A percentile compares a stretch with the other conserved stretches of the same genome.
Evolutionary conservation across 768 basidiomycete genomes (phyloP).

Genomic region (Clathrus columnatus): DNA sequence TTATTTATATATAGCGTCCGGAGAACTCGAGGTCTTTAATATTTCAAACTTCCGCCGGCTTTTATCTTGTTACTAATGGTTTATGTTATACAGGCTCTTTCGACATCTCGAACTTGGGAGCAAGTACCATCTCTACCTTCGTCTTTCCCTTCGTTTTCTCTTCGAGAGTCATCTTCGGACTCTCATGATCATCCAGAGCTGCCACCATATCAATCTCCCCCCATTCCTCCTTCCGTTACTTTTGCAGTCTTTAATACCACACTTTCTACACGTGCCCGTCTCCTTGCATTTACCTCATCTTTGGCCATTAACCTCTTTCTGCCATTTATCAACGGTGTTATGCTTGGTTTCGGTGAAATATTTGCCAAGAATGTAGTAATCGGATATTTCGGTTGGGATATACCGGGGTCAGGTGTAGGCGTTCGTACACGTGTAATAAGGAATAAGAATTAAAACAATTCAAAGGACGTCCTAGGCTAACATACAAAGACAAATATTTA

Average conservation of each 20-base stretch:
- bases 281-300: constrained; percentile 60
- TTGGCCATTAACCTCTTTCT: constrained; percentile 77
- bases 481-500: too few species aligned
- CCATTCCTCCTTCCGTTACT: constrained; percentile 41
- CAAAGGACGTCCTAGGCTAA: too few species aligned
- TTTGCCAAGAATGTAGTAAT: constrained; percentile 42
- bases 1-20: too few species aligned
- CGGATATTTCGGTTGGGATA: constrained; percentile 22
- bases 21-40: too few species aligned
- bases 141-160: constrained; percentile 76
- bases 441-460: background rate
- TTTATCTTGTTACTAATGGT: background rate
- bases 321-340: constrained; percentile 89
- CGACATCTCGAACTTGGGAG: constrained; percentile 57
- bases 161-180: constrained; percentile 41
- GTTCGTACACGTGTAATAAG: constrained; percentile 7
- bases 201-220: constrained; percentile 16
- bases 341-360: constrained; percentile 95
- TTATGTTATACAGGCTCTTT: constrained; percentile 28
- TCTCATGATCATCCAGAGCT: constrained; percentile 15
- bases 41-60: too few species aligned
- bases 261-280: constrained; percentile 57
- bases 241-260: constrained; percentile 62
- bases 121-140: constrained; percentile 47
- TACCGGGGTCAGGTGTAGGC: constrained; percentile 14